phyloP scores from a whole-genome alignment of 257 asterid genomes.

The Leptodermis oblonga region DNA sequence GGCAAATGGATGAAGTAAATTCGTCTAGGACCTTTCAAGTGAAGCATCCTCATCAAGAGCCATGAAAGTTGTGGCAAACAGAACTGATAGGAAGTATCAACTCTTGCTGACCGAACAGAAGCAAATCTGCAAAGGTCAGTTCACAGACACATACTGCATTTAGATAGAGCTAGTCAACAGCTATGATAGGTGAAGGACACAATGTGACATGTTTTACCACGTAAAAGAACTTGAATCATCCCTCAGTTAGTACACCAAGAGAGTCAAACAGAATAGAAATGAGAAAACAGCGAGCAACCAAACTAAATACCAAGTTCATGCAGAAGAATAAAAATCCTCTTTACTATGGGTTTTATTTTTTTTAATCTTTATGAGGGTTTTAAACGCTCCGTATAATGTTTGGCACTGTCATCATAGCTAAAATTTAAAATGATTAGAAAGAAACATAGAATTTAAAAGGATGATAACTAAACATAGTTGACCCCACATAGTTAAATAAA shows the following conservation, averaged over 20 bases:
- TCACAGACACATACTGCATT: neutral
- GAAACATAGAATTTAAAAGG: neutral
- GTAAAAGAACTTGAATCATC: neutral
- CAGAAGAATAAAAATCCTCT: neutral
- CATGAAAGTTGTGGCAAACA: neutral
- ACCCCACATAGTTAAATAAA: no score
- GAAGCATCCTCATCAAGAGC: neutral
- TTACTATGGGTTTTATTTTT: neutral
- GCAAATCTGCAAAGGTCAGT: conserved; percentile 5
- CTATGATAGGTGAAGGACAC: neutral
- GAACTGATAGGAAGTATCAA: neutral
- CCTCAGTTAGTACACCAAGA: neutral
- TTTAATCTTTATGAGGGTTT: neutral
- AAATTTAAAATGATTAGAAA: neutral
- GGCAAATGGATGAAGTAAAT: neutral
- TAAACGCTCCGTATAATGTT: neutral
- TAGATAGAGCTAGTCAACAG: neutral
- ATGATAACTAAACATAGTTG: no score
- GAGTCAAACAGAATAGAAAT: neutral
- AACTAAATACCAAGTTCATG: conserved; percentile 1
- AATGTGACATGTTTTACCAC: neutral
- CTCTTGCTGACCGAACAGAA: neutral
- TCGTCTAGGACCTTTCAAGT: neutral
- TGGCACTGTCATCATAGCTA: neutral
- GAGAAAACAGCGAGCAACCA: neutral